These are phyloP conservation scores for Phytophthora cryptogea DNA, from an alignment of 352 stramenopile species.

Conservation along the genomic window DNA sequence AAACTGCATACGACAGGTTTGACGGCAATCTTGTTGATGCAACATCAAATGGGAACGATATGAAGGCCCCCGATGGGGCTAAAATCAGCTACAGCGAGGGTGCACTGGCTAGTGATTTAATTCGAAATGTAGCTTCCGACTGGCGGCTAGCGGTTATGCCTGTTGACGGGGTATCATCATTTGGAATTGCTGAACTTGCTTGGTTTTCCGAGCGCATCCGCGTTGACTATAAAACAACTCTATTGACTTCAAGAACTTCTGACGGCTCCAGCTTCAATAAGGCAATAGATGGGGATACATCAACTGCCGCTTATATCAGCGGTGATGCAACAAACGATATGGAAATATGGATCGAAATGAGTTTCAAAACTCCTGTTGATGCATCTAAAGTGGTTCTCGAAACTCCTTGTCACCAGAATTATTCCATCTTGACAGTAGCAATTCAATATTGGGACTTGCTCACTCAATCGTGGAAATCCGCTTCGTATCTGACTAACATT, in stretches of 20 bases:
- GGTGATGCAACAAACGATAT: constrained; percentile 1
- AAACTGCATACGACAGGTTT: constrained; percentile 11
- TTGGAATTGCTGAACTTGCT: constrained; percentile 34
- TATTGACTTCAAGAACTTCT: constrained; percentile 18
- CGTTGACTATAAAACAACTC: constrained; percentile 16
- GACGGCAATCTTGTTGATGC: constrained; percentile 17
- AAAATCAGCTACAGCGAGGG: constrained; percentile 6
- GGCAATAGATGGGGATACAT: constrained; percentile 32
- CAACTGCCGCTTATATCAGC: constrained; percentile 23
- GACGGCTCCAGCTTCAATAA: constrained; percentile 23
- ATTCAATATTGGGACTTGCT: constrained; percentile 35
- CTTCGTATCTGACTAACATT: constrained; percentile 28
- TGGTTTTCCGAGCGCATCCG: constrained; percentile 35
- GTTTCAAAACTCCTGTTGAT: constrained; percentile 26
- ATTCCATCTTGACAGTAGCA: constrained; percentile 23
- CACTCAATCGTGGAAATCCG: constrained; percentile 13
- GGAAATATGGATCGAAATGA: constrained; percentile 36
- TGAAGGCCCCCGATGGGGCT: constrained; percentile 1
- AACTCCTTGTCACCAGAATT: constrained; percentile 13
- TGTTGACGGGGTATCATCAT: constrained; percentile 9
- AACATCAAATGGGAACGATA: background rate
- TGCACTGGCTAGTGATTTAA: constrained; percentile 17
- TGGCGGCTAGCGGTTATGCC: constrained; percentile 35
- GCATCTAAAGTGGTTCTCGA: constrained; percentile 38
- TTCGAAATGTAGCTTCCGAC: background rate